Base-by-base conservation (phyloP, 164 flowering plant species). In the Litsea cubeba region DNA sequence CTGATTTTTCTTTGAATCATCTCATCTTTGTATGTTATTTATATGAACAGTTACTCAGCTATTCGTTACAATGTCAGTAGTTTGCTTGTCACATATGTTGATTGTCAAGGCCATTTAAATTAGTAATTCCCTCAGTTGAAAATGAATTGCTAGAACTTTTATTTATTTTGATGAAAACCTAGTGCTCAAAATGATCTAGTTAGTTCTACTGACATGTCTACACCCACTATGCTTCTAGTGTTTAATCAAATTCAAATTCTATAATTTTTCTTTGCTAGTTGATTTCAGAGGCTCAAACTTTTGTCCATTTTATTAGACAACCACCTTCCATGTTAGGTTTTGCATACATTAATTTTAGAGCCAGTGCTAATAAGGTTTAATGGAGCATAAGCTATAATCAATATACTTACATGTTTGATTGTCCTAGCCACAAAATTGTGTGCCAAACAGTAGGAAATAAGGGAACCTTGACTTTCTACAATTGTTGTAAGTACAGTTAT, bases 51-150 rank as follows among this genome's bases (percentile, higher is more conserved):
- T 57, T 22, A 51, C 32, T 60, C 54, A 57, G 2, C 50, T 57
- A 46, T 35, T 28, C 10, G 17, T 62, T 78, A 49, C 70, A 28
- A 24, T 49, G 23, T 46, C 15, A 40, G 46, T 46, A 6, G 50
- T 35, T 68, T 68, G 51, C 71, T 54, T 71, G 70, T 11, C 69
- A 7, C 58, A 10, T 30, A 22, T 18, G 73, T 57, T 71, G 24
- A 54, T 71, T 54, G n/a, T 70, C 14, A 70, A 50, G 22, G 18
- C 15, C 12, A 63, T 23, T 22, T 63, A 12, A 23, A 22, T 8
- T 22, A 20, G 3, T 63, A 63, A 24, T 23, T 12, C 26, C 25
- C 69, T 66, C 8, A 30, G n/a, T 66, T 66, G 40, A 30, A 54
- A 54, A 3, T 26, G 26, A 25, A 26, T 66, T 66, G 6, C 28